Base-by-base conservation (phyloP, 768 basidiomycete species). In the Tulasnella sp. region DNA sequence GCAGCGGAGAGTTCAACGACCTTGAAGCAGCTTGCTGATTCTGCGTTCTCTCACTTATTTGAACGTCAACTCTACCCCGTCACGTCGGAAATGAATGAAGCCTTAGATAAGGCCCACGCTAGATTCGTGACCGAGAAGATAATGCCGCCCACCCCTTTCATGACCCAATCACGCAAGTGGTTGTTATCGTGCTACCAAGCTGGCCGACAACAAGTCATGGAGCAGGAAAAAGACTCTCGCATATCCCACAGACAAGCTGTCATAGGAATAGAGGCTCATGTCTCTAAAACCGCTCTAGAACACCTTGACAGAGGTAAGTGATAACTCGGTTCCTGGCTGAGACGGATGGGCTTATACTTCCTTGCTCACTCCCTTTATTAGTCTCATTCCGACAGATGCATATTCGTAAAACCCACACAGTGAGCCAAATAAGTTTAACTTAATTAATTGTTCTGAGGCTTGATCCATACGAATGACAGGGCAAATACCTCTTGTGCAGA, bases 401-500 rank as follows among this genome's bases (percentile, higher is more conserved):
- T 35, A 44, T 74, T 26, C 73, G 73, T 39, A 74, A 74, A n/a
- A 32, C n/a, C 40, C 73, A 74, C 26, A 26, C 16, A 35, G 73
- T 74, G 26, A 74, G 73, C 20, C 7, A 71, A 35, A 23, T 9
- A 4, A 9, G n/a, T 9, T 26, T 44, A 9, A 9, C 1, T 35
- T 35, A 16, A 5, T 15, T 42, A 1, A 6, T 48, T 11, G 10
- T 35, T 46, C 73, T 18, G 26, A 40, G 10, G 39, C 7, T 7
- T 74, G 11, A 73, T 26, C 39, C 13, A 69, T 37, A 2, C 26
- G 20, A 69, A 29, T 26, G 15, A 26, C 26, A 74, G 73, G 73
- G 73, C 13, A 74, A 42, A 3, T 74, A 44, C 40, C 48, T 74
- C n/a, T 15, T 74, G 32, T 44, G 73, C 40, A 40, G 73, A 35